Conservation (phyloP, 768 basidiomycete species). For the Tricholoma sp. region DNA sequence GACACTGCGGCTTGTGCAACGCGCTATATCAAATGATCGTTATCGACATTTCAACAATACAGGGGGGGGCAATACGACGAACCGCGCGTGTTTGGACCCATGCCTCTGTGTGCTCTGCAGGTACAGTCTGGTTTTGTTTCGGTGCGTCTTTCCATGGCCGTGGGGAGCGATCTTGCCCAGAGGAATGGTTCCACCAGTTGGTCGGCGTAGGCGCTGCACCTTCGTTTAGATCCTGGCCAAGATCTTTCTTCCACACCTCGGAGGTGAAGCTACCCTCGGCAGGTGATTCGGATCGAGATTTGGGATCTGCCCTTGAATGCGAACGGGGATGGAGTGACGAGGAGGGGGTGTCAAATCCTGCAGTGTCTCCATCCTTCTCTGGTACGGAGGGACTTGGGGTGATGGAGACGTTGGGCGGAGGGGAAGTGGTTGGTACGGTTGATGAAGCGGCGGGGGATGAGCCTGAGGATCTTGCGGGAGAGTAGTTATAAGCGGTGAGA, state of each 20-base stretch:
- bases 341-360: too few species aligned
- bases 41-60: background rate
- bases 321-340: background rate
- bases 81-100: conserved; percentile 33
- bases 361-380: background rate
- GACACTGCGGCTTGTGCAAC: conserved; percentile 34
- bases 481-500: background rate
- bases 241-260: background rate
- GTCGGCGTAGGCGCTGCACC: background rate
- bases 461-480: background rate
- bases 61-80: background rate
- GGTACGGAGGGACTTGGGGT: too few species aligned
- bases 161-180: conserved; percentile 2
- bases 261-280: background rate
- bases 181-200: background rate
- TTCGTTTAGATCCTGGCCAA: background rate
- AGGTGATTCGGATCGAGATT: background rate
- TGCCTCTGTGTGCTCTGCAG: conserved; percentile 34
- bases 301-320: background rate
- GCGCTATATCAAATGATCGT: conserved; percentile 11
- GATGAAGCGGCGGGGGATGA: too few species aligned
- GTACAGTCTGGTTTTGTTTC: conserved; percentile 28
- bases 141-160: conserved; percentile 26
- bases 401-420: too few species aligned
- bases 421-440: too few species aligned